Evolutionary conservation across 2,329 filamentous ascomycete genomes (phyloP).

Genomic region (Penicillium freii): DNA sequence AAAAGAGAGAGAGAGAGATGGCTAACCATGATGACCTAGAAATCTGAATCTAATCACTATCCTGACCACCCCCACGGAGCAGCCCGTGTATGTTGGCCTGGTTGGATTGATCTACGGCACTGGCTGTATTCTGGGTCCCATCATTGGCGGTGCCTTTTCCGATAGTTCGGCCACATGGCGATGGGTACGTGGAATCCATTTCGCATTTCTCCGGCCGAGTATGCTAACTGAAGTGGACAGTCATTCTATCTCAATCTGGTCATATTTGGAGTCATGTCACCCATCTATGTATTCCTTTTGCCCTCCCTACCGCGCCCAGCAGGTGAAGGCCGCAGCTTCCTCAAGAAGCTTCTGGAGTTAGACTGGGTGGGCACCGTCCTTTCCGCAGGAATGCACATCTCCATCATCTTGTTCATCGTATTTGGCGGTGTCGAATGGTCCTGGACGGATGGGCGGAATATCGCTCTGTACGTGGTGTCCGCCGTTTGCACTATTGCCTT

Average conservation of each 20-base stretch:
- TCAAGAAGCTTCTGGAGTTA: background rate
- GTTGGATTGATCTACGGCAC: background rate
- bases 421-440: background rate
- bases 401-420: background rate
- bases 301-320: background rate
- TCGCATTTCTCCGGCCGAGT: background rate
- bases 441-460: background rate
- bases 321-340: background rate
- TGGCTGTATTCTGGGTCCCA: background rate
- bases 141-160: background rate
- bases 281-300: background rate
- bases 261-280: background rate
- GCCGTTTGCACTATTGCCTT: background rate
- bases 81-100: background rate
- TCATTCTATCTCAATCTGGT: background rate
- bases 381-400: background rate
- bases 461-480: background rate
- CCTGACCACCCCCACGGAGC: background rate
- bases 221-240: background rate
- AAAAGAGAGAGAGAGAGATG: background rate
- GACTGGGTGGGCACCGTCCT: background rate
- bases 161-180: background rate
- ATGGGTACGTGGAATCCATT: background rate
- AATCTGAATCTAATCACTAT: background rate
- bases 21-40: background rate